Evolutionary conservation across 345 rosid genomes (phyloP).

Genomic region (Sisymbrium altissimum): DNA sequence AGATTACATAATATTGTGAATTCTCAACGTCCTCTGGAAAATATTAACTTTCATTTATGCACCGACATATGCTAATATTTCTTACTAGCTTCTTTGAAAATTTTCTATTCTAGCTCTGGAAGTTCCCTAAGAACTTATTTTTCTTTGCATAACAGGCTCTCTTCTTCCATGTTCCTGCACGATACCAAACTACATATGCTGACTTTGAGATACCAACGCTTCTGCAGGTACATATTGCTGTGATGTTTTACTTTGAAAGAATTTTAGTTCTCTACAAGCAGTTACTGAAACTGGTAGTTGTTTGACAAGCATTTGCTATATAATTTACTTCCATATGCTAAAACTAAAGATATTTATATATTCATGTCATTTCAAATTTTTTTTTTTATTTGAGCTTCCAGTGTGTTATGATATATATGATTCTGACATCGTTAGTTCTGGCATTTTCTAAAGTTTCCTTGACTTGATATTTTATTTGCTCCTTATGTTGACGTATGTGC

Average conservation of each 20-base stretch:
- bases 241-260: not conserved
- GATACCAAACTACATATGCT: conserved; percentile 72
- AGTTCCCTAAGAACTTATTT: conserved; percentile 19
- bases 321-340: not conserved
- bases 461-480: not conserved
- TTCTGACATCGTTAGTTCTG: not conserved
- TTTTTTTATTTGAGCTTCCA: not conserved
- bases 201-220: conserved; percentile 91
- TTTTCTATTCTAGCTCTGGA: not conserved
- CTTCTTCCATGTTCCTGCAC: conserved; percentile 84
- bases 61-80: not conserved
- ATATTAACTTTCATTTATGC: not conserved
- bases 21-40: conserved; percentile 8
- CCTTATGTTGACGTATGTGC: too few species aligned
- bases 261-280: not conserved
- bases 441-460: not conserved
- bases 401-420: not conserved
- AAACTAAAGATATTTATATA: not conserved
- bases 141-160: conserved; percentile 57
- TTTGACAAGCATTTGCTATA: not conserved
- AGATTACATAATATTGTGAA: conserved; percentile 6
- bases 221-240: conserved; percentile 62
- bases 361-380: not conserved
- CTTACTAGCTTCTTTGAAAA: not conserved
- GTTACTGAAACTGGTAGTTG: not conserved